These are phyloP conservation scores for Leptographium galeiforme DNA, from an alignment of 2,329 filamentous ascomycete species.

Conservation along the genomic window DNA sequence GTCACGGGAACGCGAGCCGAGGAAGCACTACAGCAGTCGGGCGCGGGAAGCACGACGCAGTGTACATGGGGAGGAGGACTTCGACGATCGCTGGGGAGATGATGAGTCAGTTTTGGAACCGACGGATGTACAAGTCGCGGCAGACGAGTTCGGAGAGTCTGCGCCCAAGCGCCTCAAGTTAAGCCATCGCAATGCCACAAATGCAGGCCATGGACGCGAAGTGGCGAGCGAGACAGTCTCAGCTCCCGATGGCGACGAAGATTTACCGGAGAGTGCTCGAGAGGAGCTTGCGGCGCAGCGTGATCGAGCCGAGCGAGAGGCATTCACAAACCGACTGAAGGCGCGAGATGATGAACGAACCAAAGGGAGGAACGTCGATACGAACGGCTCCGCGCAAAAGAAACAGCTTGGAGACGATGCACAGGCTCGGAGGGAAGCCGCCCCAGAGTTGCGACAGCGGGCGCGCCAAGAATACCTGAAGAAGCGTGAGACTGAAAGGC, in stretches of 20 bases:
- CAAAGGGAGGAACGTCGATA: conserved; percentile 49
- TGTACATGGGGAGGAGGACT: conserved; percentile 30
- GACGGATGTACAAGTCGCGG: conserved; percentile 21
- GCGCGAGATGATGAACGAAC: conserved; percentile 58
- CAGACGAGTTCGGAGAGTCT: conserved; percentile 52
- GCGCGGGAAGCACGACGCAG: conserved; percentile 25
- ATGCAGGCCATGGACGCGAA: not conserved
- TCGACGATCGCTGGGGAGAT: conserved; percentile 72
- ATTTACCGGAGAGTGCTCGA: conserved; percentile 46
- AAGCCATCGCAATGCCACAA: conserved; percentile 26
- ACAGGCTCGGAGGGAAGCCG: conserved; percentile 52
- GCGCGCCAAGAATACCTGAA: conserved; percentile 88
- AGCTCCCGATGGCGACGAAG: conserved; percentile 18
- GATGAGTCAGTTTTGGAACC: conserved; percentile 43
- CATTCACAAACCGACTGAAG: conserved; percentile 63
- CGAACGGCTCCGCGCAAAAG: conserved; percentile 33
- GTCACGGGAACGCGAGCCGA: conserved; percentile 14
- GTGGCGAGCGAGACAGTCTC: not conserved
- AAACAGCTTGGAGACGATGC: conserved; percentile 54
- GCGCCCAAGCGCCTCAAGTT: conserved; percentile 58
- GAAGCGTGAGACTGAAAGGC: conserved; percentile 75
- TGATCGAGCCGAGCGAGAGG: conserved; percentile 64
- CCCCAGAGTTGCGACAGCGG: conserved; percentile 67
- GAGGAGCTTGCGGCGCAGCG: conserved; percentile 45
- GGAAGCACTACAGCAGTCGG: conserved; percentile 24